Conservation (phyloP, 768 basidiomycete genomes). For the Hericium alpestre region DNA sequence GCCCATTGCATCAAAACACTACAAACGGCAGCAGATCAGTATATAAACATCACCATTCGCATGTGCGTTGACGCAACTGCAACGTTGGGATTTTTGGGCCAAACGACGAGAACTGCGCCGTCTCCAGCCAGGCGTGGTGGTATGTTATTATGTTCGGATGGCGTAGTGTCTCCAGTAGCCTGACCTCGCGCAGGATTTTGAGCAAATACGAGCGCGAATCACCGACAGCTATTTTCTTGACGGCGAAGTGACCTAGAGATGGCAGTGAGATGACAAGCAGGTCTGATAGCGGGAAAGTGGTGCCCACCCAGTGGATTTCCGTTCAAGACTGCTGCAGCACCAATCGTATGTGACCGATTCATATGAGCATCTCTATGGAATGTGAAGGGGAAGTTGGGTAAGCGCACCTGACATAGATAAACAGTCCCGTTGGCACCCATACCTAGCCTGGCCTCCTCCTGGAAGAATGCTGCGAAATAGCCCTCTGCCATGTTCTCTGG, state of each 20-base stretch:
- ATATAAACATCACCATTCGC: neutral
- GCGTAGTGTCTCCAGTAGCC: constrained; percentile 73
- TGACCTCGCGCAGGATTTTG: constrained; percentile 76
- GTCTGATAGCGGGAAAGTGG: neutral
- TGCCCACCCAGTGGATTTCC: constrained; percentile 68
- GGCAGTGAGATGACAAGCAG: constrained; percentile 2
- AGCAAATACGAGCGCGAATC: constrained; percentile 80
- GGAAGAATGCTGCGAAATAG: constrained; percentile 88
- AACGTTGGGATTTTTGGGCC: constrained; percentile 82
- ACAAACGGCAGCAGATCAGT: constrained; percentile 1
- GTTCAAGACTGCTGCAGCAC: constrained; percentile 65
- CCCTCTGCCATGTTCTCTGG: constrained; percentile 79
- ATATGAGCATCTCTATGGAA: neutral
- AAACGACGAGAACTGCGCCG: constrained; percentile 75
- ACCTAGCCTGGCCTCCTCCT: constrained; percentile 78
- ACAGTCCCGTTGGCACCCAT: constrained; percentile 95
- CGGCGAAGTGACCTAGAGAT: constrained; percentile 67
- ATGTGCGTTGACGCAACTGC: constrained; percentile 43
- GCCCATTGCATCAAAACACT: constrained; percentile 93
- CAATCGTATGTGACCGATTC: neutral
- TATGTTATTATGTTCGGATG: constrained; percentile 94
- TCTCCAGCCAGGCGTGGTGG: constrained; percentile 92
- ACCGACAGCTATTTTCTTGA: constrained; percentile 95
- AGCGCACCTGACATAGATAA: constrained; percentile 69
- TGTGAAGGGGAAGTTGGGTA: neutral